Conservation (phyloP, 257 asterid species). For the Solanum peruvianum region DNA sequence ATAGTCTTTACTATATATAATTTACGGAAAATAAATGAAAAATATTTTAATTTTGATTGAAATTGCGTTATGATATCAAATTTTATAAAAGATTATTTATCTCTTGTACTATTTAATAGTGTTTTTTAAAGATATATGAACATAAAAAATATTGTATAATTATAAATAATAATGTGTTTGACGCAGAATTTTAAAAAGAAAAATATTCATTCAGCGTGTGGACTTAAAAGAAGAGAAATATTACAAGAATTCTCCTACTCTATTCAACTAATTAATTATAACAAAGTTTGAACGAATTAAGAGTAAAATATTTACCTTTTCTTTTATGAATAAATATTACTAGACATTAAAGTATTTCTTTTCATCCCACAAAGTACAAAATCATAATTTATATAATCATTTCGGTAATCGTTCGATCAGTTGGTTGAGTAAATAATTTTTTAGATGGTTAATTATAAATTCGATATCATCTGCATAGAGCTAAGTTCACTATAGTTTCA, state of each 20-base stretch:
- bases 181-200: too few species aligned
- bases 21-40: too few species aligned
- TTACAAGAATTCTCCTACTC: background rate
- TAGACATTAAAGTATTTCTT: background rate
- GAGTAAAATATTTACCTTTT: background rate
- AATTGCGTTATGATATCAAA: accelerated
- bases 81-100: too few species aligned
- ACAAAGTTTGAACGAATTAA: background rate
- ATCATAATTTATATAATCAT: too few species aligned
- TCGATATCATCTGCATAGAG: accelerated
- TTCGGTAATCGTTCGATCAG: accelerated
- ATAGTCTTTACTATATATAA: background rate
- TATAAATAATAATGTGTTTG: too few species aligned
- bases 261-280: background rate
- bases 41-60: too few species aligned
- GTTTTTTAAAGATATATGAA: too few species aligned
- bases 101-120: too few species aligned
- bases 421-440: background rate
- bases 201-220: background rate
- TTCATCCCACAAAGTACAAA: background rate
- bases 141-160: too few species aligned
- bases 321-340: background rate
- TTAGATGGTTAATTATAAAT: background rate
- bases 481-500: too few species aligned
- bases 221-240: background rate